Percentiles rank a stretch among this genome's conserved stretches.
These are phyloP conservation scores for Claviceps digitariae DNA, from an alignment of 2,329 filamentous ascomycete genomes.

Conservation along the genomic window DNA sequence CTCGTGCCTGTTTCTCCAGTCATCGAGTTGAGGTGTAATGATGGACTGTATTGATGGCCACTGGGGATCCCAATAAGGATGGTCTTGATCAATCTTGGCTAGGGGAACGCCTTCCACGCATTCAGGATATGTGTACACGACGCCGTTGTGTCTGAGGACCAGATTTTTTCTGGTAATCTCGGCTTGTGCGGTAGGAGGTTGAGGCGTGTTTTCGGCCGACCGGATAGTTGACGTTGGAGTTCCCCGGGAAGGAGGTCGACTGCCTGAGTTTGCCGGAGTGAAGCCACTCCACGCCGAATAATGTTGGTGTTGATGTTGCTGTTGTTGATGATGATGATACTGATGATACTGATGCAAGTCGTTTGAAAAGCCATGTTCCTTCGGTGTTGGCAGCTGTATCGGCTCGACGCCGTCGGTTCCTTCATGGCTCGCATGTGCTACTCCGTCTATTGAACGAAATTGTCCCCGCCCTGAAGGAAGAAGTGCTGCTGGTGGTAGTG, in stretches of 20 bases:
- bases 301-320: not conserved
- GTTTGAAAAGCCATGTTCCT: constrained; percentile 10
- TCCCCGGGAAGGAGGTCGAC: constrained; percentile 16
- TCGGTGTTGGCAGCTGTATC: constrained; percentile 14
- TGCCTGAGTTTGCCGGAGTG: constrained; percentile 18
- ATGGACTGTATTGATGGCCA: constrained; percentile 34
- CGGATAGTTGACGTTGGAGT: constrained; percentile 14
- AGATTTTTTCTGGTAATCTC: constrained; percentile 33
- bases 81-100: constrained; percentile 32
- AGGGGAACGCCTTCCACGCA: constrained; percentile 40
- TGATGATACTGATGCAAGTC: not conserved
- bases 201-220: constrained; percentile 14
- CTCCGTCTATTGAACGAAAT: not conserved
- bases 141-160: constrained; percentile 33
- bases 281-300: constrained; percentile 12
- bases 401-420: constrained; percentile 8
- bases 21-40: constrained; percentile 29
- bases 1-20: constrained; percentile 35
- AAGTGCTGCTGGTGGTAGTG: not conserved
- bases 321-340: not conserved
- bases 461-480: not conserved
- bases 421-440: not conserved
- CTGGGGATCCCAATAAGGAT: constrained; percentile 42
- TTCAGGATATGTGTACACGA: constrained; percentile 34
- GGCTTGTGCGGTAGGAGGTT: constrained; percentile 10